A percentile compares a stretch with the other conserved stretches of the same genome.
These are phyloP conservation scores for Neurospora intermedia DNA, from an alignment of 495 filamentous ascomycete species.

Conservation along the genomic window DNA sequence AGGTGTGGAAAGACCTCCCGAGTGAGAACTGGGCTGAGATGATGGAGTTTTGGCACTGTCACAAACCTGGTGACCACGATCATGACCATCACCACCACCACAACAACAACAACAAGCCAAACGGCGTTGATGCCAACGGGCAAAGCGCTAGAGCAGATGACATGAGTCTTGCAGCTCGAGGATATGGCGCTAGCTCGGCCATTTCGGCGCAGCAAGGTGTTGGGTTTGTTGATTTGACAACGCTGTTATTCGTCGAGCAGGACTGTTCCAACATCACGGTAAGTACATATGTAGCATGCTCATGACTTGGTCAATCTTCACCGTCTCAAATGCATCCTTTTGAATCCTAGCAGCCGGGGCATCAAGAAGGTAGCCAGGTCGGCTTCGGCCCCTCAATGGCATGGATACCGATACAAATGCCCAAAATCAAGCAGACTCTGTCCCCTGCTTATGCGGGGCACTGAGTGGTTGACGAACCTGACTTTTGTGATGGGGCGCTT, in stretches of 20 bases:
- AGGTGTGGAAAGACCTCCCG: constrained; percentile 86
- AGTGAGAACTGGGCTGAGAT: constrained; percentile 98
- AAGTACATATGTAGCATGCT: constrained; percentile 22
- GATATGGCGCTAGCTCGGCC: constrained; percentile 63
- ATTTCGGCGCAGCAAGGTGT: constrained; percentile 51
- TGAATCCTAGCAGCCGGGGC: constrained; percentile 33
- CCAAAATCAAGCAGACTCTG: constrained; percentile 49
- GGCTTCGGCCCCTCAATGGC: constrained; percentile 43
- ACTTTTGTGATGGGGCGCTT: constrained; percentile 19
- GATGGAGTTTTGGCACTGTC: constrained; percentile 99
- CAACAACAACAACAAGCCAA: background rate
- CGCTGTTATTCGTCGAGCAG: constrained; percentile 52
- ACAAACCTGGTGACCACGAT: constrained; percentile 56
- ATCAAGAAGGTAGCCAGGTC: constrained; percentile 80
- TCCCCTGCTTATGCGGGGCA: constrained; percentile 20
- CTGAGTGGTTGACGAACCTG: constrained; percentile 14
- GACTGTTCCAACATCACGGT: constrained; percentile 60
- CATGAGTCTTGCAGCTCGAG: constrained; percentile 45
- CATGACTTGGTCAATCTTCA: background rate
- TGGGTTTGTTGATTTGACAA: constrained; percentile 72
- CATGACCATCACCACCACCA: constrained; percentile 4
- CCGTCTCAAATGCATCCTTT: constrained; percentile 5
- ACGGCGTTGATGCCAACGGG: background rate
- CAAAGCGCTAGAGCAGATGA: constrained; percentile 23
- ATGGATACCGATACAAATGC: constrained; percentile 86